phyloP scores from a whole-genome alignment of 768 basidiomycete species.

The Austroboletus festivus region DNA sequence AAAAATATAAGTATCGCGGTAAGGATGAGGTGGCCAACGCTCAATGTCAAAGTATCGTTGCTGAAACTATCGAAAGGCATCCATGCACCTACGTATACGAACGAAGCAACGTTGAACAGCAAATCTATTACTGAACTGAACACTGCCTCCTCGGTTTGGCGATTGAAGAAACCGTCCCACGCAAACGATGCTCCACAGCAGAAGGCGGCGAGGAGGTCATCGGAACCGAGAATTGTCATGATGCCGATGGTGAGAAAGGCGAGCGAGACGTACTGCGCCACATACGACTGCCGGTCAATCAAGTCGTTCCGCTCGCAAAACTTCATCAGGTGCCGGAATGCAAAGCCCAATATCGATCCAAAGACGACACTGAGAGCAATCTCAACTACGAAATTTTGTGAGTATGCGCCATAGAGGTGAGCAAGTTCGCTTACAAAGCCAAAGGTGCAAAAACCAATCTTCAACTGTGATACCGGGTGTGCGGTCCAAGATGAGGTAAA shows the following conservation, averaged over 20 bases:
- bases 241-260: slow-evolving; percentile 84
- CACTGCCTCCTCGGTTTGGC: slow-evolving; percentile 90
- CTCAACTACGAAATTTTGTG: slow-evolving; percentile 52
- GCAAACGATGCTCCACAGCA: slow-evolving; percentile 94
- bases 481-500: slow-evolving; percentile 78
- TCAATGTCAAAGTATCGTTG: slow-evolving; percentile 61
- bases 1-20: slow-evolving; percentile 80
- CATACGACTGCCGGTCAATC: slow-evolving; percentile 91
- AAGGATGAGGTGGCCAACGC: slow-evolving; percentile 81
- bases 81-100: slow-evolving; percentile 96
- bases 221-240: slow-evolving; percentile 81
- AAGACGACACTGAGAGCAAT: slow-evolving; percentile 72
- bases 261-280: slow-evolving; percentile 87
- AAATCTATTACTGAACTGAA: slow-evolving; percentile 97
- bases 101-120: slow-evolving; percentile 92
- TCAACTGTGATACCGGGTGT: slow-evolving; percentile 62
- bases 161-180: slow-evolving; percentile 94
- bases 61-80: slow-evolving; percentile 88
- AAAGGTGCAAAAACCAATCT: slow-evolving; percentile 85
- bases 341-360: slow-evolving; percentile 71
- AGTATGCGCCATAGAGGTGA: slow-evolving; percentile 1
- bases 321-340: slow-evolving; percentile 87
- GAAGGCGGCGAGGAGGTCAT: slow-evolving; percentile 93
- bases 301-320: slow-evolving; percentile 84
- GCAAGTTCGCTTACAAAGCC: slow-evolving; percentile 67